Base-by-base conservation (phyloP, 495 filamentous ascomycete genomes). In the Pyronema omphalodes region DNA sequence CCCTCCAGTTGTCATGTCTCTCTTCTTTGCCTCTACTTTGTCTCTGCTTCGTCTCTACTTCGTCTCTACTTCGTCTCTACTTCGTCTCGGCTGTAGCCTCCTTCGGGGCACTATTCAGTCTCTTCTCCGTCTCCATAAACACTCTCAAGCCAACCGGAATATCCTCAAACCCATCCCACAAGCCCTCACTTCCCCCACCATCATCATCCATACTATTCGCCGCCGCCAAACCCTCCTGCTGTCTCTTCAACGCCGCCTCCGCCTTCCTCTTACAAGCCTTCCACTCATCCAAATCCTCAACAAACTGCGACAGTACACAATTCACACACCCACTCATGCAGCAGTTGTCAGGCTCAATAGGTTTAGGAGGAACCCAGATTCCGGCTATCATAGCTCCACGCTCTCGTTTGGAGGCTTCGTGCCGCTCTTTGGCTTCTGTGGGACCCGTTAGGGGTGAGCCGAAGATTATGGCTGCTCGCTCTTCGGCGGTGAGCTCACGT, bases 251-350 rank as follows among this genome's bases (percentile, higher is more conserved):
- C 44, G 62, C 67, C 37, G 60, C 63, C 57, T 74, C 71, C 11
- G 83, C 84, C 62, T 78, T 72, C 44, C 70, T 67, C 11, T 73
- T 71, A 4, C 73, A 71, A 3, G 67, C 70, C 19, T 79, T 84
- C 86, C 86, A 94, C 44, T 83, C 82, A 64, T 96, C 88, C 69
- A 94, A 72, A 53, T 94, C 88, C 56, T 96, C 88, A 1, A 53
- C 34, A 18, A 53, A 53, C 51, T 19, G 3, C 87, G 73, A 68
- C 81, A 94, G 43, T 75, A 95, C 89, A 67, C 91, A 98, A 66
- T 96, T 88, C 33, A 94, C 88, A 66, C 91, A 98, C 29, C 91
- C 91, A 60, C 82, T 86, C 91, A 96, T 98, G 70, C 91, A 98
- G 76, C 91, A 98, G 68, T 96, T 94, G 66, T 95, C 91, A 11